Base-by-base conservation (phyloP, 352 stramenopile species). In the Pythium rhizo-oryzae region DNA sequence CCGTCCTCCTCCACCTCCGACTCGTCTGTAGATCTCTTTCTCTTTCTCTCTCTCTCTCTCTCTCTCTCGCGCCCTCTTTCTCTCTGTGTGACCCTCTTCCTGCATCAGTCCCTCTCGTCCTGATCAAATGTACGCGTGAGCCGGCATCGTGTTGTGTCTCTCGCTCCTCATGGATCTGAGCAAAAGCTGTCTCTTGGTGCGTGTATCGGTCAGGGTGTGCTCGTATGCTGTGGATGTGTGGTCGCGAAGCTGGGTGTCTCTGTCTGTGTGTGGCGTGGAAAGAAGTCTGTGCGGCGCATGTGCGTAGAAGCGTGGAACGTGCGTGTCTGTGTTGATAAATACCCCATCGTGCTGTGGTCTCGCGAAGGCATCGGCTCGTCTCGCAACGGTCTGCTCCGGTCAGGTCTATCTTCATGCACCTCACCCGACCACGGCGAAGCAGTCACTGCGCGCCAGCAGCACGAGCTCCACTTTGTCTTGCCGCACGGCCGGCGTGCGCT, bases 401-500 rank as follows among this genome's bases (percentile, higher is more conserved):
- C 28, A 2, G 25, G 5, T 58, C 35, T 41, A 11, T 41, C 35
- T 41, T 15, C 12, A 4, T 41, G 1, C 35, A 35, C 39, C 47
- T 75, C 66, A 85, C n/a, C 73, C 70, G 52, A 89, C 82, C 44
- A 93, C 82, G 21, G 82, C 81, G 63, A 93, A 93, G 58, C 76
- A 80, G 70, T 93, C 84, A 57, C 84, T 93, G 67, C 80, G 74
- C 13, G 82, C 82, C 41, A 93, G 74, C 65, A 93, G 65, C 67
- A 80, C 62, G 49, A 85, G 62, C 28, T 65, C 71, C 37, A 74
- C 69, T 44, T 74, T 75, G 53, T 61, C 66, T 25, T 52, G 53
- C 7, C 50, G 50, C 18, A 37, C 59, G 50, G 57, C 12, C n/a
- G 69, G 11, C 41, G 23, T 16, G 3, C 23, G 23, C 18, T 57